Evolutionary conservation across 805 yeast genomes (phyloP).

Genomic region (Citeromyces nyonsensis): DNA sequence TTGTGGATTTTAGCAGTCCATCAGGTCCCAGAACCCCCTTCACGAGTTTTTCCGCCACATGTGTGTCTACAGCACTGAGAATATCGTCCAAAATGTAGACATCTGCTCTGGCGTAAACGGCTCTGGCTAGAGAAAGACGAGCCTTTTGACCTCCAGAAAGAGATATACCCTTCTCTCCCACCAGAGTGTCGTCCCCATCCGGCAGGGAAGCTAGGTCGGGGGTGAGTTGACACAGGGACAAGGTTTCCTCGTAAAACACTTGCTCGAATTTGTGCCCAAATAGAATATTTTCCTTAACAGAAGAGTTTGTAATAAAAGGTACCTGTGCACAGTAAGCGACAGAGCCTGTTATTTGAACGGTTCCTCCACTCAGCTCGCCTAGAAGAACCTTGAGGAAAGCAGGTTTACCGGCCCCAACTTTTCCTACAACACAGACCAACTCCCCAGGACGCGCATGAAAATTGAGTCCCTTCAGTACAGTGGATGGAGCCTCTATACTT

Average conservation of each 20-base stretch:
- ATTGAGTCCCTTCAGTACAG: constrained; percentile 49
- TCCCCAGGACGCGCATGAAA: constrained; percentile 60
- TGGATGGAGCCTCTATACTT: constrained; percentile 37
- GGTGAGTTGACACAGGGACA: constrained; percentile 75
- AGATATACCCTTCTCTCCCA: constrained; percentile 92
- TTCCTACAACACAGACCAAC: constrained; percentile 74
- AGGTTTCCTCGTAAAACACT: constrained; percentile 60
- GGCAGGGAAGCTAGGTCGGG: constrained; percentile 67
- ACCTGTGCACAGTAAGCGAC: constrained; percentile 86
- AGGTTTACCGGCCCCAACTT: constrained; percentile 84
- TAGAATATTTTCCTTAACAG: constrained; percentile 73
- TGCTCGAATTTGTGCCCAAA: constrained; percentile 78
- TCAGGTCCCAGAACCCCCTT: constrained; percentile 70
- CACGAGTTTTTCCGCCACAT: constrained; percentile 75
- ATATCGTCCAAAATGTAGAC: constrained; percentile 82
- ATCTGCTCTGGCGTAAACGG: constrained; percentile 87
- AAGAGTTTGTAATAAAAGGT: constrained; percentile 92
- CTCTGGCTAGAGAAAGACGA: constrained; percentile 80
- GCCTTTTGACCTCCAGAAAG: constrained; percentile 96
- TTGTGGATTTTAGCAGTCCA: constrained; percentile 62
- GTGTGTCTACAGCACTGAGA: constrained; percentile 90
- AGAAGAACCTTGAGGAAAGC: constrained; percentile 65
- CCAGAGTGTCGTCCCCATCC: constrained; percentile 77
- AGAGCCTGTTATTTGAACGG: constrained; percentile 56
- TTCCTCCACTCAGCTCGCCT: constrained; percentile 72